These are phyloP conservation scores for Stagonosporopsis rhizophila DNA, from an alignment of 2,329 filamentous ascomycete genomes.

Conservation along the genomic window DNA sequence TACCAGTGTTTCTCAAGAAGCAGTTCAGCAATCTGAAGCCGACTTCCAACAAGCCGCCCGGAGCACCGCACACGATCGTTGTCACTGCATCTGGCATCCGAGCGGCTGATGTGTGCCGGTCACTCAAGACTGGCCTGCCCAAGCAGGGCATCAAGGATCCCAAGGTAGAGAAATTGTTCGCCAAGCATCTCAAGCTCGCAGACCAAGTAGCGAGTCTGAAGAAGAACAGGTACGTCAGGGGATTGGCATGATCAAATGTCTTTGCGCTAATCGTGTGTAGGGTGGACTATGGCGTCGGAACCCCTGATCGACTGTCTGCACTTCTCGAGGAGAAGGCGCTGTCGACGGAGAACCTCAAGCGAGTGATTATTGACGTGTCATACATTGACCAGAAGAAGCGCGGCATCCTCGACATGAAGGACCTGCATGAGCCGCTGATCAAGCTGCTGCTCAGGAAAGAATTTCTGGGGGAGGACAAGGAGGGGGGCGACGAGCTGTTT, in stretches of 20 bases:
- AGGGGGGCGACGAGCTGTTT: conserved; percentile 38
- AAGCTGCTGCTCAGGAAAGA: conserved; percentile 74
- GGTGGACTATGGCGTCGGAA: conserved; percentile 89
- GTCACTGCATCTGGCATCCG: conserved; percentile 84
- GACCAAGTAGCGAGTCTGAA: conserved; percentile 82
- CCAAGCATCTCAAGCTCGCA: conserved; percentile 95
- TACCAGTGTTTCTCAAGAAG: conserved; percentile 79
- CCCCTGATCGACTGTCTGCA: conserved; percentile 81
- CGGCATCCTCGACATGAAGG: conserved; percentile 93
- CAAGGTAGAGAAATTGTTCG: conserved; percentile 89
- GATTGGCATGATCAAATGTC: no score
- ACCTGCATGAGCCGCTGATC: conserved; percentile 82
- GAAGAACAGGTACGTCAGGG: conserved; percentile 57
- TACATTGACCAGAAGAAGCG: conserved; percentile 95
- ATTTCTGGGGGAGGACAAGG: conserved; percentile 58
- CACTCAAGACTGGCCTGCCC: conserved; percentile 68
- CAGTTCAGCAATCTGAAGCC: conserved; percentile 68
- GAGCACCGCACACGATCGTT: conserved; percentile 77
- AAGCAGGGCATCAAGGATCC: conserved; percentile 65
- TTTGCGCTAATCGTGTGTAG: conserved; percentile 51
- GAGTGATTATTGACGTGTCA: conserved; percentile 87
- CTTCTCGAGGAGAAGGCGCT: conserved; percentile 82
- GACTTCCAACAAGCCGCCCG: conserved; percentile 68
- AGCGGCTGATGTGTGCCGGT: conserved; percentile 82
- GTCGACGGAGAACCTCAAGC: conserved; percentile 72